Evolutionary conservation across 164 flowering plant species (phyloP), one percentile per base, ranked within the genome.

Genomic region (Magnolia changhungtana): DNA sequence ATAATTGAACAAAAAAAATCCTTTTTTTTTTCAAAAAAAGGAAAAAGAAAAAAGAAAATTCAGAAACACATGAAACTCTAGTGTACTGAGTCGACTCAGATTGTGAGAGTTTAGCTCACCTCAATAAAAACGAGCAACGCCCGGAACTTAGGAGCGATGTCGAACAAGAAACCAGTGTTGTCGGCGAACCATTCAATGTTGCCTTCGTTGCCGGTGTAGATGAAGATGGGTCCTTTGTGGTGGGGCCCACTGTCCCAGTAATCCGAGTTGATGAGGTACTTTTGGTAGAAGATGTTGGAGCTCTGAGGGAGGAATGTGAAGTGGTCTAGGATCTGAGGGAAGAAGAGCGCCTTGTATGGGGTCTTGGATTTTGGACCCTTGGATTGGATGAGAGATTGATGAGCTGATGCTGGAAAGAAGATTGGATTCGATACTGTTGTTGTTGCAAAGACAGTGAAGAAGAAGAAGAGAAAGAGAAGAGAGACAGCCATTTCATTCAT

Each of bases 151-250:
- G 90, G 90, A 66, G 90, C 90, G 73, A 88, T 83, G 72, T 88
- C 90, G 21, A 81, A 81, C 84, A 88, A 63, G 84, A 88, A 85
- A 21, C 88, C 90, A 27, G 90, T 85, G 75, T 88, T 88, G 10
- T 84, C 81, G n/a, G 90, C 89, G 72, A 88, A 88, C 89, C 87
- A 88, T 14, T 85, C 88, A 24, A 88, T 88, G 74, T 85, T 74
- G 16, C 90, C 90, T 80, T 88, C 90, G 74, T 88, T 88, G 7
- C 90, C 90, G 3, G 89, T 82, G 81, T 88, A 88, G 50, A 86
- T 86, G 71, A 88, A 88, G 58, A 88, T 86, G 13, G 89, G 90
- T 20, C 69, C 88, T 73, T 82, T 77, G 59, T 49, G 20, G 10
- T 14, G 51, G 11, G 78, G 63, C 13, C 74, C 87, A 24, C 70